Percentiles rank a stretch among this genome's conserved stretches.
Evolutionary conservation across 208 protist species (phyloP).

Genomic region (Leishmania mexicana): DNA sequence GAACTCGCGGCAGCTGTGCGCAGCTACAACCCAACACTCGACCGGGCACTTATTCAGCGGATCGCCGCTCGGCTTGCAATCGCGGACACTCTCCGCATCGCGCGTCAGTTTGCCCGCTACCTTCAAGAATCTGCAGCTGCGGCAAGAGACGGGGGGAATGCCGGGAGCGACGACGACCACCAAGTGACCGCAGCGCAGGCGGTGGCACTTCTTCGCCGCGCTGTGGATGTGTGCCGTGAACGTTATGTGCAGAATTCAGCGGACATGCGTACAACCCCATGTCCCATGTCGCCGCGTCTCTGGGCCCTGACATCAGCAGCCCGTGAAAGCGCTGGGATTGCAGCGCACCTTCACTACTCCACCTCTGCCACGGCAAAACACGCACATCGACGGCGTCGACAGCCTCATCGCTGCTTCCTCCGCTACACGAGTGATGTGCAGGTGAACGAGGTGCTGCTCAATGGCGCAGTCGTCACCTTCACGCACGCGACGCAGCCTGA

Average conservation of each 20-base stretch:
- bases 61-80: slow-evolving; percentile 37
- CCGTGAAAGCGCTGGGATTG: slow-evolving; percentile 26
- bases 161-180: not conserved
- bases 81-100: slow-evolving; percentile 29
- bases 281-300: not conserved
- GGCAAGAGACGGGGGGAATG: not conserved
- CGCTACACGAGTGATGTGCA: slow-evolving; percentile 62
- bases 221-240: slow-evolving; percentile 17
- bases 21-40: slow-evolving; percentile 50
- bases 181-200: not conserved
- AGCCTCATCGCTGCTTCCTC: slow-evolving; percentile 21
- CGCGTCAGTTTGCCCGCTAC: slow-evolving; percentile 31
- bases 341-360: slow-evolving; percentile 12
- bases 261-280: not conserved
- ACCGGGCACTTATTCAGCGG: slow-evolving; percentile 35
- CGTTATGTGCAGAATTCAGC: not conserved
- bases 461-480: slow-evolving; percentile 66
- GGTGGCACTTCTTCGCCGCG: slow-evolving; percentile 24
- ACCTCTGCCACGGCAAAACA: not conserved
- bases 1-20: slow-evolving; percentile 26
- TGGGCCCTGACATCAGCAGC: slow-evolving; percentile 22
- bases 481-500: slow-evolving; percentile 49
- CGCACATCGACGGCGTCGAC: slow-evolving; percentile 17
- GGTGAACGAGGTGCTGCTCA: slow-evolving; percentile 68
- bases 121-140: slow-evolving; percentile 25